These are phyloP conservation scores for Ophiostoma tasmaniense DNA, from an alignment of 2,329 filamentous ascomycete genomes.

Conservation along the genomic window DNA sequence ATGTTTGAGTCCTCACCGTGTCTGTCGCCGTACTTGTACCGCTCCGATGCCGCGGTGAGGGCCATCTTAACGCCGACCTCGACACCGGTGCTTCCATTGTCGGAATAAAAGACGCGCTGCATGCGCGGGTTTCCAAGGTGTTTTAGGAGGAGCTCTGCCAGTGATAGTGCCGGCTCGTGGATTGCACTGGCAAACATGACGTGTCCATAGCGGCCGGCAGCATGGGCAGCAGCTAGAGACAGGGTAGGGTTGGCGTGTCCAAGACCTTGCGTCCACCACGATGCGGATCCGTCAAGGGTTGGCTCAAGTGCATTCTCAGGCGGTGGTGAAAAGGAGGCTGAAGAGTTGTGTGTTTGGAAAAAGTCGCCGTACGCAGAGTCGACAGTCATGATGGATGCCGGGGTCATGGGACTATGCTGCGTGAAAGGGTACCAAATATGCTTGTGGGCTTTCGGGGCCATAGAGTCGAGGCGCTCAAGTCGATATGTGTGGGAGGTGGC, in stretches of 20 bases:
- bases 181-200: constrained; percentile 78
- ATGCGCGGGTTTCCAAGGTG: constrained; percentile 56
- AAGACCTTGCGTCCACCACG: constrained; percentile 86
- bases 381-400: constrained; percentile 60
- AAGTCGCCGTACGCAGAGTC: constrained; percentile 74
- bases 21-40: constrained; percentile 58
- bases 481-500: constrained; percentile 40
- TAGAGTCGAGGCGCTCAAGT: constrained; percentile 49
- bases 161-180: constrained; percentile 65
- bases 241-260: constrained; percentile 69
- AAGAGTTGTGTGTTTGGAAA: constrained; percentile 48
- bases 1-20: background rate
- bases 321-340: background rate
- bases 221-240: constrained; percentile 67
- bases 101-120: constrained; percentile 68
- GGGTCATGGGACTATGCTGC: constrained; percentile 58
- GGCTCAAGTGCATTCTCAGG: constrained; percentile 41
- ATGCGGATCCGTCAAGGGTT: constrained; percentile 75
- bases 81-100: constrained; percentile 75
- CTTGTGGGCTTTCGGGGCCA: constrained; percentile 52
- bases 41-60: constrained; percentile 55
- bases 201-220: constrained; percentile 75
- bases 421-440: constrained; percentile 84
- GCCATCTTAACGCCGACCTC: constrained; percentile 85
- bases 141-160: constrained; percentile 57